Base-by-base conservation (phyloP, 495 filamentous ascomycete genomes). In the Cercophora newfieldiana region DNA sequence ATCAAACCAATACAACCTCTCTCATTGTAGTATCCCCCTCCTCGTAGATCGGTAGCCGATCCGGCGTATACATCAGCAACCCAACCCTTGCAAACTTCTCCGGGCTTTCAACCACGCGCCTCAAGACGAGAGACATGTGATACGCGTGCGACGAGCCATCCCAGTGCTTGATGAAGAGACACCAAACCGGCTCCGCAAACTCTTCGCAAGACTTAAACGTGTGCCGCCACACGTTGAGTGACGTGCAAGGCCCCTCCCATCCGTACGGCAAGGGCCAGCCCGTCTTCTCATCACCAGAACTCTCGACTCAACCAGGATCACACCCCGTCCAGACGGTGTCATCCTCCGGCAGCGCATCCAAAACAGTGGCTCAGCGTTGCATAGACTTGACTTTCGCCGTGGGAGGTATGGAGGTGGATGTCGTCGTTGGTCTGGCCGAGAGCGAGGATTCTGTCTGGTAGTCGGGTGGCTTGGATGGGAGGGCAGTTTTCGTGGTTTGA, bases 361-460 rank as follows among this genome's bases (percentile, higher is more conserved):
- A 18, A 67, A 22, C 61, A 68, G 55, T 70, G 64, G 18, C 54
- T 64, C 12, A 70, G 61, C 6, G 61, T 62, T 19, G 26, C 62
- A 24, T 68, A 68, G 7, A 18, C 22, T 21, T 10, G 29, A 10
- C 7, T 14, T n/a, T 63, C 61, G 18, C 50, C 29, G 7, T 47
- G 19, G 14, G 59, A 61, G 10, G 48, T 14, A 8, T 47, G 24
- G 59, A 61, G 59, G 33, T 18, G 22, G 37, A 61, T n/a, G 18
- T 48, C 22, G 37, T 49, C 19, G 3, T 61, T 28, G 22, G 5
- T 18, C 1, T 22, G 18, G 4, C 47, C 37, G 1, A 61, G 21
- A n/a, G 33, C 7, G 16, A 49, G 59, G 37, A 50, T 25, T 10
- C 59, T 26, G 25, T 28, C 59, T 12, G 47, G 37, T 16, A 49